phyloP scores from a whole-genome alignment of 257 asterid genomes.

The Solanum chiquidenum region DNA sequence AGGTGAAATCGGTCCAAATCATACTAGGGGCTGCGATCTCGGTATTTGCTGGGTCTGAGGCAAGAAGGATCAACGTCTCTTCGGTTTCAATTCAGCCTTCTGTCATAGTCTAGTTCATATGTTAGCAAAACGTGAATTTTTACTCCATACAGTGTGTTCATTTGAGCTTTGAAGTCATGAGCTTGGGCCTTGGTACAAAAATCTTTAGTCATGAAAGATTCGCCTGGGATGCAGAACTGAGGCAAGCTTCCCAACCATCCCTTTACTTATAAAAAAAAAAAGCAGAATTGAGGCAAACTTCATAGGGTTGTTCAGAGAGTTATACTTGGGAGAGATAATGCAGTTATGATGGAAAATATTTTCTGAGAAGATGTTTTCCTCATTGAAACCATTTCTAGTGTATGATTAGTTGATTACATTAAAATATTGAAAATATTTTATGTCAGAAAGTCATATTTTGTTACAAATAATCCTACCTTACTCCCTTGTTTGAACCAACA shows the following conservation, averaged over 20 bases:
- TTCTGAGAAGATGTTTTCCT: neutral
- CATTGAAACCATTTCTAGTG: neutral
- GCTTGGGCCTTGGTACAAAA: neutral
- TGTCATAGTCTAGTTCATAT: neutral
- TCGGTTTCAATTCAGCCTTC: neutral
- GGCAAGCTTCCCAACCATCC: neutral
- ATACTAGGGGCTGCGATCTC: neutral
- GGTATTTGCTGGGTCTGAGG: neutral
- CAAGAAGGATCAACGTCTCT: neutral
- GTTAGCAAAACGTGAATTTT: neutral
- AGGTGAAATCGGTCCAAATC: neutral
- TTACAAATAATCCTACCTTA: neutral
- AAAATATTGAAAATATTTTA: neutral
- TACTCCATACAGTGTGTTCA: neutral
- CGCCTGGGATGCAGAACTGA: neutral
- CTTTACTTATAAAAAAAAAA: neutral
- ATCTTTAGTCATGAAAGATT: neutral
- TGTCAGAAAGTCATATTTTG: neutral
- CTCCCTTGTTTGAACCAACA: neutral
- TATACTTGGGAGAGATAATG: neutral
- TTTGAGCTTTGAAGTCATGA: neutral
- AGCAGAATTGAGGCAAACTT: neutral
- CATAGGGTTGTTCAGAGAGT: neutral
- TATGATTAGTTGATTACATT: neutral
- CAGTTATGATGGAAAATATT: neutral